phyloP scores from a whole-genome alignment of 1,284 basidiomycete genomes.

The Fomitopsis betulina region DNA sequence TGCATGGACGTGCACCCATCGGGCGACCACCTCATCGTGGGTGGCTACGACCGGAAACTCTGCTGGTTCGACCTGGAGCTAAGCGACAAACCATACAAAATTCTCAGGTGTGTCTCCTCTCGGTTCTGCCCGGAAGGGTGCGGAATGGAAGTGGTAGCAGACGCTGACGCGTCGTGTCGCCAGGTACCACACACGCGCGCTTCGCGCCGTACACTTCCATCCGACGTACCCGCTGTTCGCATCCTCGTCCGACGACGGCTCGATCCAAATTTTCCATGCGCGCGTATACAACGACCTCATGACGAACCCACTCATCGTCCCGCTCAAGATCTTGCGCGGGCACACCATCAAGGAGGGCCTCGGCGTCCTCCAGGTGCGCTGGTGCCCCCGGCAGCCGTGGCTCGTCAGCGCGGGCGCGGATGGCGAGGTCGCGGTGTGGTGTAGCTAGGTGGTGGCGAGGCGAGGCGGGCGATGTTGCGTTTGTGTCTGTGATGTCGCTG shows the following conservation, averaged over 20 bases:
- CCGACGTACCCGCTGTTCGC: constrained; percentile 95
- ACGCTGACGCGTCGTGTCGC: background rate
- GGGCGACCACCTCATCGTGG: constrained; percentile 95
- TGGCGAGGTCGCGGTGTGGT: constrained; percentile 88
- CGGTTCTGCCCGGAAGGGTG: background rate
- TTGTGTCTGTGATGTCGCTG: background rate
- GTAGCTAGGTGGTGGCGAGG: constrained; percentile 39
- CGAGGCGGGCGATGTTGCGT: background rate
- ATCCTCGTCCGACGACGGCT: constrained; percentile 94
- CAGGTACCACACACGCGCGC: constrained; percentile 91
- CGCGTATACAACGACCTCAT: constrained; percentile 92
- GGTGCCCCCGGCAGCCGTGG: constrained; percentile 93
- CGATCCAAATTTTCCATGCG: constrained; percentile 95
- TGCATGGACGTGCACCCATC: constrained; percentile 94
- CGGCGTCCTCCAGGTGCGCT: constrained; percentile 88
- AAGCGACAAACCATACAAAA: constrained; percentile 93
- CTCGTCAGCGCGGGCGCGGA: constrained; percentile 91
- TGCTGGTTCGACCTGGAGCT: constrained; percentile 99
- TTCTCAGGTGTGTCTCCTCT: constrained; percentile 60
- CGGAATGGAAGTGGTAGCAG: background rate
- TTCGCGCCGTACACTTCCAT: constrained; percentile 90
- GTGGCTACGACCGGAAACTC: constrained; percentile 95
- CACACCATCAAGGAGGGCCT: constrained; percentile 83
- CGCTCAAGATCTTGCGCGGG: constrained; percentile 92
- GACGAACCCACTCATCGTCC: constrained; percentile 95